Evolutionary conservation across 2,329 filamentous ascomycete species (phyloP).

Genomic region (Arachnomyces sp.): DNA sequence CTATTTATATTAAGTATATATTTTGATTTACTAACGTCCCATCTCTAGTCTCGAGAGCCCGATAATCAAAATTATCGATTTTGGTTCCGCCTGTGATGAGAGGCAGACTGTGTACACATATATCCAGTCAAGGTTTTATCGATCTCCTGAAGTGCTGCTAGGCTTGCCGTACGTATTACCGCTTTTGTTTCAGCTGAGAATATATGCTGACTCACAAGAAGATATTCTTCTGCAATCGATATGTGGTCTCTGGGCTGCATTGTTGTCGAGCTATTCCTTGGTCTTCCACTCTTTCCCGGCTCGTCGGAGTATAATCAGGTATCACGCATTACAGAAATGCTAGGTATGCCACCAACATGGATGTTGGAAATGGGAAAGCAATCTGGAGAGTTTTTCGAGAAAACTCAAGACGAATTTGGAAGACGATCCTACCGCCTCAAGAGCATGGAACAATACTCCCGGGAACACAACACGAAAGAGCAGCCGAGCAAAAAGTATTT

Average conservation of each 20-base stretch:
- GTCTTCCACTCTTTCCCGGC: constrained; percentile 87
- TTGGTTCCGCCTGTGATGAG: constrained; percentile 96
- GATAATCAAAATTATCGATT: constrained; percentile 99
- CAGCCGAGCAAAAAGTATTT: constrained; percentile 99
- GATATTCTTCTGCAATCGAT: constrained; percentile 94
- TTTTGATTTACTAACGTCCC: constrained; percentile 3
- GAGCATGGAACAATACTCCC: constrained; percentile 94
- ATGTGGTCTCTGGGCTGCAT: constrained; percentile 99
- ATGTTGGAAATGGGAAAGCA: constrained; percentile 99
- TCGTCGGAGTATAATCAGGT: constrained; percentile 99
- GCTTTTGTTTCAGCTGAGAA: not conserved
- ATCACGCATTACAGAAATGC: constrained; percentile 94
- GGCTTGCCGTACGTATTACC: constrained; percentile 59
- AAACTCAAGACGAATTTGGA: constrained; percentile 83
- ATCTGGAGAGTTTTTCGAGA: constrained; percentile 94
- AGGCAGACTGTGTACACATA: constrained; percentile 98
- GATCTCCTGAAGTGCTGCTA: constrained; percentile 91
- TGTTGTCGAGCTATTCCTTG: constrained; percentile 93
- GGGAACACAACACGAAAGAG: constrained; percentile 93
- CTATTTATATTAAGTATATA: constrained; percentile 2
- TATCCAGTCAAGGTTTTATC: constrained; percentile 96
- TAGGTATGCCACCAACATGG: constrained; percentile 92
- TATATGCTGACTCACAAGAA: constrained; percentile 16
- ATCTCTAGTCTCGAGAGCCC: constrained; percentile 72
- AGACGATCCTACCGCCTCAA: constrained; percentile 86